Base-by-base conservation (phyloP, 768 basidiomycete genomes). In the Leccinum uliginosum region DNA sequence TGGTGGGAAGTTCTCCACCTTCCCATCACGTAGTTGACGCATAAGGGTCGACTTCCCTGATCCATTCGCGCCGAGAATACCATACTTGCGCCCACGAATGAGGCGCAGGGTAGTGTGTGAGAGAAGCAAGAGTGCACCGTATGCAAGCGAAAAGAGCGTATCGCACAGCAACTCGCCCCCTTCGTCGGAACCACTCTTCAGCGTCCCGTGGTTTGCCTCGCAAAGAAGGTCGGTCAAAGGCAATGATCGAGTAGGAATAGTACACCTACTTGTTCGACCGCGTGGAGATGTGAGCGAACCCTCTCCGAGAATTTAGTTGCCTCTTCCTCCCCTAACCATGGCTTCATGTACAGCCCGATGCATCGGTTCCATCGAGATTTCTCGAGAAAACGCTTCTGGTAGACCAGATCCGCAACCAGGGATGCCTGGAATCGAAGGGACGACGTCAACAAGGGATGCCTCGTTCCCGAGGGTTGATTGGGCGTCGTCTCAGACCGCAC, bases 21-120 rank as follows among this genome's bases (percentile, higher is more conserved):
- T 98, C 57, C 91, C 89, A 67, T 96, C 93, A 56, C 91, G 84
- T 59, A 98, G 84, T 67, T 96, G 94, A 65, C 94, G 91, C 87
- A 98, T 87, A 44, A 98, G 83, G 3, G 96, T 98, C 17, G 89
- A 91, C 74, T 98, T 98, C 62, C 96, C 96, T 56, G 91, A 88
- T 59, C 96, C 96, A 71, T 98, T 98, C n/a, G 89, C 81, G 27
- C 94, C 96, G 48, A 96, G 85, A 63, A 98, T 93, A 67, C 96
- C 95, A 74, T 98, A 98, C 59, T 95, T 84, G 63, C 86, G 85
- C 27, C 95, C 96, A 65, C 93, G 90, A 69, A 91, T 80, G 56
- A 98, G 83, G 58, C 90, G 87, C 57, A 98, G 81, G 27, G 82
- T 87, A 24, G 96, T 98, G 74, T 98, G 95, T 46, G 96, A 98